These are phyloP conservation scores for Podila epigama DNA, from an alignment of 192 early-diverging fungal species.

Conservation along the genomic window DNA sequence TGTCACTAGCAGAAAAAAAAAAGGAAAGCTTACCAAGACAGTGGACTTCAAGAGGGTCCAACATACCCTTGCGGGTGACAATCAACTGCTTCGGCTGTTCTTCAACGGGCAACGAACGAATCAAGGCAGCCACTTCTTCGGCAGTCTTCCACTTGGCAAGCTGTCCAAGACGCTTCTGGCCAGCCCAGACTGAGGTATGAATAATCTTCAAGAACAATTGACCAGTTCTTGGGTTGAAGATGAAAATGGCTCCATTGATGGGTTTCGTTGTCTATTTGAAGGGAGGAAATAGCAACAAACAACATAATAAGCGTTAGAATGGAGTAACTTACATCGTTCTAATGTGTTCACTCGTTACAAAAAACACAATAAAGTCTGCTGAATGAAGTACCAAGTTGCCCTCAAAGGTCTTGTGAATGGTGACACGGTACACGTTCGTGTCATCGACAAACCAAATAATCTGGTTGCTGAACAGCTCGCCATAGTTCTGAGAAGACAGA, in stretches of 20 bases:
- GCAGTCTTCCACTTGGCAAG: conserved; percentile 99
- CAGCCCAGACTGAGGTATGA: conserved; percentile 99
- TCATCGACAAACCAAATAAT: conserved; percentile 99
- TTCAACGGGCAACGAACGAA: conserved; percentile 97
- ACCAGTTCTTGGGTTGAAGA: conserved; percentile 98
- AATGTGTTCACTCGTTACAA: no score
- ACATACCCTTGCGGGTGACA: conserved; percentile 99
- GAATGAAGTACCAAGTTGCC: conserved; percentile 81
- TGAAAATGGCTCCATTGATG: conserved; percentile 99
- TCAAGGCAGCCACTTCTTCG: conserved; percentile 99
- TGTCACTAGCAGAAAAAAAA: neutral
- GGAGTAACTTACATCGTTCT: neutral
- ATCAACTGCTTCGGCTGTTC: conserved; percentile 99
- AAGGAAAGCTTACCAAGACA: conserved; percentile 59
- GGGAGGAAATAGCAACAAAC: neutral
- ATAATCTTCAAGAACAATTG: conserved; percentile 99
- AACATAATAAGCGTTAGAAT: neutral
- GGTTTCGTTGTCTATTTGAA: conserved; percentile 92
- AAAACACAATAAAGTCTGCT: neutral
- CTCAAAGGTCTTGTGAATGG: conserved; percentile 99
- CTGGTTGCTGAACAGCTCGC: conserved; percentile 97
- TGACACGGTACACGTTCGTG: conserved; percentile 99
- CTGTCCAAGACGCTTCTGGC: conserved; percentile 99
- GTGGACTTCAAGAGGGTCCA: conserved; percentile 98
- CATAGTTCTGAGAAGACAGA: conserved; percentile 92